Conservation (phyloP, 1,139 yeast species). For the Candida glucosophila region DNA sequence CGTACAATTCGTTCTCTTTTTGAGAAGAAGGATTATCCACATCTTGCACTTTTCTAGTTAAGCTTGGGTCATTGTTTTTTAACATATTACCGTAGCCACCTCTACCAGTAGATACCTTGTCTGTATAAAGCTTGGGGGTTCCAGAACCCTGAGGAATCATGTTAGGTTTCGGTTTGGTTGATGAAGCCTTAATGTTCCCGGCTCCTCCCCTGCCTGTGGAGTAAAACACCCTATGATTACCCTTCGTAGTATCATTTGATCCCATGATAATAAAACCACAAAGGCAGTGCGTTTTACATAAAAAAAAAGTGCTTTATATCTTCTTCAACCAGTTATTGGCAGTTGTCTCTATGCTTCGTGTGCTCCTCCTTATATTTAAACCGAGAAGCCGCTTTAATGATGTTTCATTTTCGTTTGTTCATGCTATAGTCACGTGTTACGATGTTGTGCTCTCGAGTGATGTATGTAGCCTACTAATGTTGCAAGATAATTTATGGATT, state of each 20-base stretch:
- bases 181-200: conserved; percentile 52
- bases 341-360: no score
- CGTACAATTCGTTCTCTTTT: conserved; percentile 21
- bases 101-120: conserved; percentile 64
- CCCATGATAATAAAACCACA: no score
- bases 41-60: conserved; percentile 62
- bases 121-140: conserved; percentile 52
- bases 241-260: conserved; percentile 3
- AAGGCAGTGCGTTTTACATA: no score
- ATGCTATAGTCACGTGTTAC: no score
- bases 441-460: no score
- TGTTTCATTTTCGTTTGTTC: no score
- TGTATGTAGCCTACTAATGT: no score
- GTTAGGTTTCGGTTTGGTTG: conserved; percentile 42
- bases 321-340: no score
- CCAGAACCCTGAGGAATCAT: conserved; percentile 54
- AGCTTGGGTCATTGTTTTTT: conserved; percentile 50
- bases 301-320: no score
- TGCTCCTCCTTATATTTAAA: no score
- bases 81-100: conserved; percentile 82
- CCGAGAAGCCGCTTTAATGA: no score
- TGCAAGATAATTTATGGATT: no score
- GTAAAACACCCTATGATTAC: conserved; percentile 29
- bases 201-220: conserved; percentile 83
- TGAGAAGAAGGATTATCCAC: conserved; percentile 34